These are phyloP conservation scores for Metschnikowia borealis DNA, from an alignment of 805 yeast species.

Conservation along the genomic window DNA sequence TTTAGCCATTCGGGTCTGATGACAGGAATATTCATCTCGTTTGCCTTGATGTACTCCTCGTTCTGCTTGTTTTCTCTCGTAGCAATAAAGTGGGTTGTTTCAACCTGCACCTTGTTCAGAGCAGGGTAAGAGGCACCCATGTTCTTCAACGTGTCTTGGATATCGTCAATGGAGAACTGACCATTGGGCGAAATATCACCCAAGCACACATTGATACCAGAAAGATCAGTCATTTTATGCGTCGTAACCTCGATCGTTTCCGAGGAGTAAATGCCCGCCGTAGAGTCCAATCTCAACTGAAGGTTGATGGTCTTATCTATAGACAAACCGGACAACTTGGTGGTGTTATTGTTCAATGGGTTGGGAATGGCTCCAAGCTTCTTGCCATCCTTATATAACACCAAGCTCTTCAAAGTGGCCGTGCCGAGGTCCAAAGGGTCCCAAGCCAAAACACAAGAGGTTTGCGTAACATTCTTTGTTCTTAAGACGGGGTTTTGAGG, in stretches of 20 bases:
- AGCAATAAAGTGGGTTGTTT: constrained; percentile 92
- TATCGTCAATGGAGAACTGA: constrained; percentile 44
- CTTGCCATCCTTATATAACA: constrained; percentile 68
- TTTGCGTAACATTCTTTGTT: constrained; percentile 81
- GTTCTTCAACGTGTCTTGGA: constrained; percentile 55
- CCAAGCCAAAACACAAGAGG: constrained; percentile 94
- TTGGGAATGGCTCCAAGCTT: constrained; percentile 81
- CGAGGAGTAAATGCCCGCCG: constrained; percentile 82
- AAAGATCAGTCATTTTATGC: constrained; percentile 92
- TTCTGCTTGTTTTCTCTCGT: constrained; percentile 54
- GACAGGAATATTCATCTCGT: constrained; percentile 82
- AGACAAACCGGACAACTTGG: constrained; percentile 88
- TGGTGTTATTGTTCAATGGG: constrained; percentile 71
- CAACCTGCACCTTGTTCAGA: constrained; percentile 71
- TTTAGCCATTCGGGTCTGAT: constrained; percentile 96
- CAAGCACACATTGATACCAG: constrained; percentile 87
- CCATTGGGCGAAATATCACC: constrained; percentile 70
- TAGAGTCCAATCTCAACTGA: constrained; percentile 75
- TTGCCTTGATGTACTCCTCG: constrained; percentile 73
- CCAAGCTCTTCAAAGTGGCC: constrained; percentile 69
- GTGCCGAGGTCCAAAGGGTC: constrained; percentile 81
- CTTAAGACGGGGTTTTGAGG: constrained; percentile 71
- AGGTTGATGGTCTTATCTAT: constrained; percentile 79
- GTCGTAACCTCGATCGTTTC: constrained; percentile 69
- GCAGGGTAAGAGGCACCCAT: constrained; percentile 77